These are phyloP conservation scores for Myxozyma sirexii DNA, from an alignment of 805 yeast genomes.

Conservation along the genomic window DNA sequence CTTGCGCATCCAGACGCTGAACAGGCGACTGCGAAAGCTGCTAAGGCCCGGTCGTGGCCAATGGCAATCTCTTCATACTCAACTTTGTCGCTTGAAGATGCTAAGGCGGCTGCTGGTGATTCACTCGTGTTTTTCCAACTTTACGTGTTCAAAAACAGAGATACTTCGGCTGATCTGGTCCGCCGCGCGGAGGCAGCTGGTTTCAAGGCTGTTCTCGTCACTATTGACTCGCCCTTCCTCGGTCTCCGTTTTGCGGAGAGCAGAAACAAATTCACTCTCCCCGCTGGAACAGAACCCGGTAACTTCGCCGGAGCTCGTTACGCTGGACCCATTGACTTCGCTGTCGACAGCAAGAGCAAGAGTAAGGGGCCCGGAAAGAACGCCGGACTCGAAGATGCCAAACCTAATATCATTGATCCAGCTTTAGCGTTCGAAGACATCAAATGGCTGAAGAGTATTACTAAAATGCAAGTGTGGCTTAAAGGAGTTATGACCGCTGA, in stretches of 20 bases:
- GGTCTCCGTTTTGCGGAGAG: constrained; percentile 58
- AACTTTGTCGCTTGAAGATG: constrained; percentile 33
- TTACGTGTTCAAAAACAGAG: constrained; percentile 37
- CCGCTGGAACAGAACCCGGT: constrained; percentile 37
- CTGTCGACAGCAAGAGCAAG: constrained; percentile 27
- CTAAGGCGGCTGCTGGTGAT: constrained; percentile 25
- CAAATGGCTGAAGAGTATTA: constrained; percentile 39
- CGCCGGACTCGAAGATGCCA: constrained; percentile 12
- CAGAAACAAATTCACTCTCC: constrained; percentile 37
- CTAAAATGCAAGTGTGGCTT: constrained; percentile 52
- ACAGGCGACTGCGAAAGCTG: constrained; percentile 38
- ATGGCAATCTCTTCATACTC: constrained; percentile 37
- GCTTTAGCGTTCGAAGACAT: constrained; percentile 36
- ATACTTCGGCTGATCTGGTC: constrained; percentile 33
- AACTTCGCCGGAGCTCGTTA: constrained; percentile 34
- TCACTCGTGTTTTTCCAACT: constrained; percentile 34
- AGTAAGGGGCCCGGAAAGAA: constrained; percentile 25
- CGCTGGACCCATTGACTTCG: constrained; percentile 31
- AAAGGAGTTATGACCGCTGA: constrained; percentile 72
- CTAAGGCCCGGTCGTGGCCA: constrained; percentile 33
- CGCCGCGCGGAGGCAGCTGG: constrained; percentile 39
- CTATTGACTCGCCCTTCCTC: constrained; percentile 58
- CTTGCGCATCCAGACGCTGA: constrained; percentile 42
- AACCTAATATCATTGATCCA: constrained; percentile 33
- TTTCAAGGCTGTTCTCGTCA: constrained; percentile 52